Base-by-base conservation (phyloP, 2,329 filamentous ascomycete genomes). In the Fusarium torreyae region DNA sequence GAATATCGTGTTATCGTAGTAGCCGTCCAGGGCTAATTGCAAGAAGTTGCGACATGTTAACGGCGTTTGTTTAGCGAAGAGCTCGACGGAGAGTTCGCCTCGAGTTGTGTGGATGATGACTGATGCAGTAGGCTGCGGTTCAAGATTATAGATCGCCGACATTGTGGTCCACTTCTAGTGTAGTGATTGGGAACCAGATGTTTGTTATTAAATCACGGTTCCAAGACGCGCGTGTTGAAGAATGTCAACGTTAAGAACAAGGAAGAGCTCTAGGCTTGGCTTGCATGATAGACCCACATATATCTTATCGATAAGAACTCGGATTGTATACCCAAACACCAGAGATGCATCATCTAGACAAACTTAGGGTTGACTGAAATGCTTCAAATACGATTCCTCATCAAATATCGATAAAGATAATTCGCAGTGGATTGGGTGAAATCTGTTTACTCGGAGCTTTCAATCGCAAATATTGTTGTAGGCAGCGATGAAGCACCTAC, bases 31-130 rank as follows among this genome's bases (percentile, higher is more conserved):
- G 77, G 93, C 96, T 76, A 94, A 91, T 80, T 99, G 96, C 38
- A 99, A 87, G 81, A 99, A 99, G 83, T 98, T 98, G 73, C 95
- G 94, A 77, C 91, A 94, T 26, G 96, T 92, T 66, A 98, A 86
- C 10, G 96, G 96, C 1, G 93, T 92, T 81, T 99, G 96, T 77
- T 96, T 96, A 18, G 94, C 94, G 84, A 97, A 99, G 59, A 99
- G 90, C 80, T 97, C 94, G 80, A 99, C 88, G 38, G 92, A 91
- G 60, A 99, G 87, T 76, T 97, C 94, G 80, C 96, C 96, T 45
- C 91, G 85, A 8, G 93, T 97, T 11, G 96, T 99, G 80, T 97
- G 91, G 42, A 99, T 86, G 71, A 98, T 90, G 58, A 93, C 94
- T 70, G 96, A 97, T 22, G 92, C 96, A 60, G 95, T 98, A 45